Evolutionary conservation across 495 filamentous ascomycete species (phyloP).

Genomic region (Penicillium fimorum): DNA sequence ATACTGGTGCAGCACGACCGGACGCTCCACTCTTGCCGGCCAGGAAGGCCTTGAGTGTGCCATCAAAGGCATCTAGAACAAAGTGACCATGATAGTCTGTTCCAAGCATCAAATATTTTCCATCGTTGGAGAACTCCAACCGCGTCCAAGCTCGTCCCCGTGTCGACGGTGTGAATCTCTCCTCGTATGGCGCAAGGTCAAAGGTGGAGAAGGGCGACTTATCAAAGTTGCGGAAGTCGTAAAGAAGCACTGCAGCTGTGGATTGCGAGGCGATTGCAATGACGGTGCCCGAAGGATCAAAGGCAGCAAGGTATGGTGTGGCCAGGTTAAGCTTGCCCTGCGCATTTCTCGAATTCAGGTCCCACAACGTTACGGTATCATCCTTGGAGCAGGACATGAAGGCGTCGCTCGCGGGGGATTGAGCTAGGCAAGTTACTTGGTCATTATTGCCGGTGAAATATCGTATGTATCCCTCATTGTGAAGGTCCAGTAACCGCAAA

Average conservation of each 20-base stretch:
- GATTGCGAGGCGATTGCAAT: conserved; percentile 86
- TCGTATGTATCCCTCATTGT: conserved; percentile 90
- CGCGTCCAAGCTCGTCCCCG: conserved; percentile 69
- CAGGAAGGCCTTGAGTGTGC: conserved; percentile 65
- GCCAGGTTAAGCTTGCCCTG: conserved; percentile 74
- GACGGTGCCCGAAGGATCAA: conserved; percentile 83
- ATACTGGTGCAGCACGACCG: conserved; percentile 47
- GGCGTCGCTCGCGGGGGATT: conserved; percentile 66
- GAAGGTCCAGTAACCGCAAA: conserved; percentile 86
- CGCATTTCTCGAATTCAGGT: conserved; percentile 67
- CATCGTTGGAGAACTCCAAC: conserved; percentile 92
- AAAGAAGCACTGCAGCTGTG: conserved; percentile 75
- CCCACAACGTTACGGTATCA: conserved; percentile 86
- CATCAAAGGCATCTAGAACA: conserved; percentile 86
- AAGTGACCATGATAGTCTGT: conserved; percentile 81
- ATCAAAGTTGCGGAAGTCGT: conserved; percentile 90
- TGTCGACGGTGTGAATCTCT: conserved; percentile 52
- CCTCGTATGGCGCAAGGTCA: conserved; percentile 63
- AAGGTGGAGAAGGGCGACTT: conserved; percentile 85
- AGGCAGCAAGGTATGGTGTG: conserved; percentile 77
- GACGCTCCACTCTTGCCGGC: conserved; percentile 43
- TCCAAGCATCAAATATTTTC: conserved; percentile 77
- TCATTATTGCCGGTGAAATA: conserved; percentile 90
- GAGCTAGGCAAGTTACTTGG: conserved; percentile 73
- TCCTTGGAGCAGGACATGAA: conserved; percentile 91